Percentiles rank a stretch among this genome's conserved stretches.
Evolutionary conservation across 352 stramenopile species (phyloP).

Genomic region (Pythium plurisporium): DNA sequence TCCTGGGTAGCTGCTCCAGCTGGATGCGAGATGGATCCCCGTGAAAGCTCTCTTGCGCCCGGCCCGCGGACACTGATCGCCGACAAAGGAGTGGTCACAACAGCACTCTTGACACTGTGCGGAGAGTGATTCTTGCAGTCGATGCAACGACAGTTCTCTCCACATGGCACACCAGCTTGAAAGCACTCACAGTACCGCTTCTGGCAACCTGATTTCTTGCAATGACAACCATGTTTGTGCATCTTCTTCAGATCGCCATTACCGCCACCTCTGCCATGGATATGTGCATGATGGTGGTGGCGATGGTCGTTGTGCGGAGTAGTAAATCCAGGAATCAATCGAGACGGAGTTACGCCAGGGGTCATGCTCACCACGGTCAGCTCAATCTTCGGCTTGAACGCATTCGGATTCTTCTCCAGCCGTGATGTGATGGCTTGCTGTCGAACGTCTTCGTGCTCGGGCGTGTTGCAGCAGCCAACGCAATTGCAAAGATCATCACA

Average conservation of each 20-base stretch:
- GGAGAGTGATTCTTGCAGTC: slow-evolving; percentile 84
- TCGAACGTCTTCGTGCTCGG: slow-evolving; percentile 54
- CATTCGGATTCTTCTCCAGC: slow-evolving; percentile 92
- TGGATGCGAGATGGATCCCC: neutral
- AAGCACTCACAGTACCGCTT: slow-evolving; percentile 92
- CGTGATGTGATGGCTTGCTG: slow-evolving; percentile 86
- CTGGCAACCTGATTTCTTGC: slow-evolving; percentile 95
- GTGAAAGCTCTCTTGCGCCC: slow-evolving; percentile 32
- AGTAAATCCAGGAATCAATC: slow-evolving; percentile 6
- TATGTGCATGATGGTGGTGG: slow-evolving; percentile 2
- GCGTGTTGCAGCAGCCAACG: slow-evolving; percentile 88
- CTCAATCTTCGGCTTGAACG: slow-evolving; percentile 96
- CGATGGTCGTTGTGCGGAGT: slow-evolving; percentile 18
- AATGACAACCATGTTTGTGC: slow-evolving; percentile 95
- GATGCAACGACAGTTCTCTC: slow-evolving; percentile 62
- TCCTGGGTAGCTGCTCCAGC: neutral
- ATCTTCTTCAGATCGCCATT: slow-evolving; percentile 50
- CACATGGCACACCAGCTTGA: slow-evolving; percentile 41
- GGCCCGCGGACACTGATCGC: slow-evolving; percentile 22
- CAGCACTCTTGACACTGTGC: slow-evolving; percentile 22
- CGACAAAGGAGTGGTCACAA: slow-evolving; percentile 15
- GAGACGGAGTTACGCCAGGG: neutral
- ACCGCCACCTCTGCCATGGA: slow-evolving; percentile 1
- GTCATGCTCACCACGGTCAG: slow-evolving; percentile 4
- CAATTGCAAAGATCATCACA: slow-evolving; percentile 94